Evolutionary conservation across 257 asterid species (phyloP), one percentile per base, ranked within the genome.

Genomic region (Galeopsis tetrahit): DNA sequence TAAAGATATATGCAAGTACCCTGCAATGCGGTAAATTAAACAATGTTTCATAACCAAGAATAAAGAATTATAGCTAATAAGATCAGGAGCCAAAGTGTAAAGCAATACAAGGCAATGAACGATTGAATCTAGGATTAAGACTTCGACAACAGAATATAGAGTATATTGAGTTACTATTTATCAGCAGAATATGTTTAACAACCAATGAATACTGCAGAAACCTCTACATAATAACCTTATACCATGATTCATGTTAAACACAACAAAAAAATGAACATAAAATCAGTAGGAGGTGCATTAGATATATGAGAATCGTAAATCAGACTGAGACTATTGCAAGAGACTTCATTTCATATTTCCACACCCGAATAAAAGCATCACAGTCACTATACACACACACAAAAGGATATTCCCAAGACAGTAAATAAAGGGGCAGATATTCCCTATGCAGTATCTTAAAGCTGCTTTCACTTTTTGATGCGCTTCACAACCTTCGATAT

Each of bases 231-330:
- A 43, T 10, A 35, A 68, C 36, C 63, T 51, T 43, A 43, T 43
- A 3, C 73, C 74, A 43, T 43, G 59, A 66, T 31, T 36, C 44
- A 68, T 33, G 75, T 62, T 38, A 38, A 49, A 35, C 10, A 39
- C 40, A 7, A 51, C 69, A 52, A 65, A 53, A 21, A 39, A 6
- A 3, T 17, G 2, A 21, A 52, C 6, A 56, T 14, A 9, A 28
- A 40, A 63, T 10, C 33, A 34, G 40, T 38, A 15, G 63, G 62
- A 40, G 17, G 9, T 58, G 35, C 39, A 58, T 63, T 35, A 31
- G 61, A 68, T 10, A 69, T 68, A 63, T 68, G 53, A 44, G 66
- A 35, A 46, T 34, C 14, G 58, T 38, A 43, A 71, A 33, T 71
- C 35, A 70, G 74, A 31, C 21, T 58, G 44, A 60, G 10, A 33